These are phyloP conservation scores for Psilocybe cyanescens DNA, from an alignment of 768 basidiomycete genomes.

Conservation along the genomic window DNA sequence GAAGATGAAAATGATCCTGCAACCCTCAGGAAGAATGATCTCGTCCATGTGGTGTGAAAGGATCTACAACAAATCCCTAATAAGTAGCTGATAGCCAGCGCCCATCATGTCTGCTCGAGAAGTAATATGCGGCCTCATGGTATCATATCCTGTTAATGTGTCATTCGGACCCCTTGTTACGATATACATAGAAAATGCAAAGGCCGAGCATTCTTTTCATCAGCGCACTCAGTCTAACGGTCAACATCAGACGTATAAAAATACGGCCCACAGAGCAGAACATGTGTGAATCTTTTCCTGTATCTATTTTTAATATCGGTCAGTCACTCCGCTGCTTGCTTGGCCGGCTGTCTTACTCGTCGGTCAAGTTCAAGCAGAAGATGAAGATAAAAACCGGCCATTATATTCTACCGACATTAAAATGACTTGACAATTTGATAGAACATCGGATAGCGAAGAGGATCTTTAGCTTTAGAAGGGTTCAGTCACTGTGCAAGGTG, in stretches of 20 bases:
- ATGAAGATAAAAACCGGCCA: too few species aligned
- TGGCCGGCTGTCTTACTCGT: too few species aligned
- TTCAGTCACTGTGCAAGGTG: too few species aligned
- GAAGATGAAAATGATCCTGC: not conserved
- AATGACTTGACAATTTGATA: too few species aligned
- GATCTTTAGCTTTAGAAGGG: too few species aligned
- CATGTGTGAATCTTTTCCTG: not conserved
- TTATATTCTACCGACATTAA: too few species aligned
- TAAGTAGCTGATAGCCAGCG: not conserved
- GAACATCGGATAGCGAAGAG: too few species aligned
- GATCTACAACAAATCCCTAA: not conserved
- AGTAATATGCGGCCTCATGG: not conserved
- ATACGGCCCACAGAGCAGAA: not conserved
- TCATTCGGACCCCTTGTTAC: not conserved
- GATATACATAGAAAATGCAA: not conserved
- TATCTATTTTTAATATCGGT: not conserved
- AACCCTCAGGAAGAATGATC: too few species aligned
- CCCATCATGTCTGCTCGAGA: not conserved
- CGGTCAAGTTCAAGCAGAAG: too few species aligned
- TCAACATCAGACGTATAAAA: not conserved
- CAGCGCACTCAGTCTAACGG: too few species aligned
- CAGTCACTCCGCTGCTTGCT: not conserved
- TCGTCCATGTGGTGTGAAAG: not conserved
- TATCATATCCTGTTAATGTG: not conserved
- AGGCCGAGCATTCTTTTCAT: not conserved